Evolutionary conservation across 106 monocot genomes (phyloP).

Genomic region (Dioscorea zingiberensis): DNA sequence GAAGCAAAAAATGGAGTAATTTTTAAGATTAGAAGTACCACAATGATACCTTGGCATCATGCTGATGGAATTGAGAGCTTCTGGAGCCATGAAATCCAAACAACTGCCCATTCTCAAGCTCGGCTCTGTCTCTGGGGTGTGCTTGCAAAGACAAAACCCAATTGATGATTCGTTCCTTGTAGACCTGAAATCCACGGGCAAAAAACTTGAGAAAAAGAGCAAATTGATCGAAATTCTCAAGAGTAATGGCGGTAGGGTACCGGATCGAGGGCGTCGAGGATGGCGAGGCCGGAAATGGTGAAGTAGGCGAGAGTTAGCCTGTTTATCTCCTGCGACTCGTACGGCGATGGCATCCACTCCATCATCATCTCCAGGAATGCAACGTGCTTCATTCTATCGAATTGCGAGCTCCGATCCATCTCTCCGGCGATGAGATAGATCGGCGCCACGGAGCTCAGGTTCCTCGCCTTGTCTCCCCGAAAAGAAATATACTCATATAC

Average conservation of each 20-base stretch:
- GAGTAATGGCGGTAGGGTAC: slow-evolving; percentile 21
- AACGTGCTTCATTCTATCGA: slow-evolving; percentile 57
- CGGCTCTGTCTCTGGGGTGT: slow-evolving; percentile 21
- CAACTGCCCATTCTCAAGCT: slow-evolving; percentile 52
- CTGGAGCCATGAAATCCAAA: slow-evolving; percentile 88
- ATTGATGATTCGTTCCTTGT: slow-evolving; percentile 55
- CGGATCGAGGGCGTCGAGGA: slow-evolving; percentile 78
- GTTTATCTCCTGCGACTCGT: slow-evolving; percentile 93
- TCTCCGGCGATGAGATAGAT: not conserved
- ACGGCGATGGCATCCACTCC: slow-evolving; percentile 46
- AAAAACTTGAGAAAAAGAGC: not conserved
- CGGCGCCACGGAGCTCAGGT: not conserved
- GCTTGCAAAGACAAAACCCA: slow-evolving; percentile 90
- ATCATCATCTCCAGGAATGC: slow-evolving; percentile 53
- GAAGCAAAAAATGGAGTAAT: not conserved
- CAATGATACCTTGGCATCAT: slow-evolving; percentile 27
- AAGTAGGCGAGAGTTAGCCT: slow-evolving; percentile 96
- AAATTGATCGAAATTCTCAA: not conserved
- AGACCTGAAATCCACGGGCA: slow-evolving; percentile 33
- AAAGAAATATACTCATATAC: no score
- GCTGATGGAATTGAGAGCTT: slow-evolving; percentile 37
- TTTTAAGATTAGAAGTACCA: not conserved
- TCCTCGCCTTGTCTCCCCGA: no score
- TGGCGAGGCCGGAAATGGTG: slow-evolving; percentile 71
- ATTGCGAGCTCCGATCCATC: slow-evolving; percentile 1